A percentile compares a stretch with the other conserved stretches of the same genome.
These are phyloP conservation scores for Lodderomyces beijingensis DNA, from an alignment of 1,139 yeast species.

Conservation along the genomic window DNA sequence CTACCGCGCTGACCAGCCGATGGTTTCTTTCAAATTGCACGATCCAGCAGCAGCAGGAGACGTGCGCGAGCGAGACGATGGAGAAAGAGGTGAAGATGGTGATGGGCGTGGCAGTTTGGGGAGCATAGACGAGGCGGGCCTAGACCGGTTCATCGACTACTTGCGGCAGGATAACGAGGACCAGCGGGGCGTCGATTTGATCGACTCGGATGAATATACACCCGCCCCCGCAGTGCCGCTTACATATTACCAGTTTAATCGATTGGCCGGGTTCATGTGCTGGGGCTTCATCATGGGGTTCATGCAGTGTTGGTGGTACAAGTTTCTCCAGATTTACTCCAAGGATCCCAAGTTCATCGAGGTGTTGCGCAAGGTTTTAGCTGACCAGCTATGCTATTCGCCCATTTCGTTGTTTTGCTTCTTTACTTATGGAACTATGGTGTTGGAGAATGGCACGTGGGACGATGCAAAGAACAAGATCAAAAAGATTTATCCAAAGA, in stretches of 20 bases:
- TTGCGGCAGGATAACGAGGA: constrained; percentile 26
- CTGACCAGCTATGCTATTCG: constrained; percentile 86
- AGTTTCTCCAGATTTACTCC: constrained; percentile 73
- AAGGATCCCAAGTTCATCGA: constrained; percentile 81
- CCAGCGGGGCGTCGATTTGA: not conserved
- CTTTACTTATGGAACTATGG: constrained; percentile 78
- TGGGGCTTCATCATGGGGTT: constrained; percentile 88
- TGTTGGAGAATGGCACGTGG: constrained; percentile 71
- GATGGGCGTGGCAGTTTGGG: constrained; percentile 12
- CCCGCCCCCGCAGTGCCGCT: constrained; percentile 15
- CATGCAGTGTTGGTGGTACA: constrained; percentile 87
- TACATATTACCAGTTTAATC: constrained; percentile 55
- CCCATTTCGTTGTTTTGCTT: constrained; percentile 80
- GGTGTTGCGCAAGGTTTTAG: constrained; percentile 77
- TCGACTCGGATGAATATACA: constrained; percentile 3
- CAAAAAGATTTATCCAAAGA: constrained; percentile 62
- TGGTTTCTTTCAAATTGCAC: constrained; percentile 18
- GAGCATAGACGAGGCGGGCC: constrained; percentile 16
- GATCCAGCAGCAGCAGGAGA: constrained; percentile 9
- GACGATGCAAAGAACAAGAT: constrained; percentile 63
- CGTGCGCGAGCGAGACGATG: not conserved
- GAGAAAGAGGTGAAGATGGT: constrained; percentile 1
- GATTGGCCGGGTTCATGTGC: constrained; percentile 75
- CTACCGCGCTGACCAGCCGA: constrained; percentile 23
- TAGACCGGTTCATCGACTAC: constrained; percentile 35